Evolutionary conservation across 768 basidiomycete species (phyloP), one percentile per base, ranked within the genome.

Genomic region (Infundibulicybe gibba): DNA sequence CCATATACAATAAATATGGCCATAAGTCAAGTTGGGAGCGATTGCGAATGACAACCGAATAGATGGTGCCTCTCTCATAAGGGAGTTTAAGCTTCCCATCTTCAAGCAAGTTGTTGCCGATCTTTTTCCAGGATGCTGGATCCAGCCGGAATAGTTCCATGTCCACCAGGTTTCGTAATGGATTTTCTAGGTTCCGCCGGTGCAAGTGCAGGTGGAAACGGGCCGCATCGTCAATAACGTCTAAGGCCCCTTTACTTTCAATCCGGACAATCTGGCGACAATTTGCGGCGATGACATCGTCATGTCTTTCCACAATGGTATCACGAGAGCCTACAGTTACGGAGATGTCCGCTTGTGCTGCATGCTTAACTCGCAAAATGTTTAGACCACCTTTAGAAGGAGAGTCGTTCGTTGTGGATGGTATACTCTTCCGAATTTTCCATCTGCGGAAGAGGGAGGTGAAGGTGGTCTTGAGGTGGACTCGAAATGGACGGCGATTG

Each of bases 1-100:
- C 79, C 77, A 84, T 77, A 57, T 77, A 81, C 1, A 73, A 72
- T 31, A 84, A 67, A 57, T 80, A 81, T 30, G 82, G 80, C 81
- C 81, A 84, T 21, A 84, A 70, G 56, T 79, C 75, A 47, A 61
- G 52, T 51, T 73, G 68, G 1, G 81, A 71, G 32, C 65, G 58
- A 51, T 83, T 83, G 49, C 66, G 71, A 17, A 84, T 58, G 32
- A 73, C 63, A 40, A 82, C 62, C 32, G 67, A 61, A 49, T 79
- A 83, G 15, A 77, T 65, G 39, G 71, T 60, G 25, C 63, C 63
- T 49, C 63, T 59, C 43, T 72, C 63, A 53, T 71, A 71, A 13
- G 63, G 58, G 34, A 84, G 68, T 20, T 68, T 67, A n/a, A 76
- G 77, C 40, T 69, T 69, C 30, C 76, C 77, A 44, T 77, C 51